Conservation (phyloP, 306 rosid species). For the Rubus idaeus region DNA sequence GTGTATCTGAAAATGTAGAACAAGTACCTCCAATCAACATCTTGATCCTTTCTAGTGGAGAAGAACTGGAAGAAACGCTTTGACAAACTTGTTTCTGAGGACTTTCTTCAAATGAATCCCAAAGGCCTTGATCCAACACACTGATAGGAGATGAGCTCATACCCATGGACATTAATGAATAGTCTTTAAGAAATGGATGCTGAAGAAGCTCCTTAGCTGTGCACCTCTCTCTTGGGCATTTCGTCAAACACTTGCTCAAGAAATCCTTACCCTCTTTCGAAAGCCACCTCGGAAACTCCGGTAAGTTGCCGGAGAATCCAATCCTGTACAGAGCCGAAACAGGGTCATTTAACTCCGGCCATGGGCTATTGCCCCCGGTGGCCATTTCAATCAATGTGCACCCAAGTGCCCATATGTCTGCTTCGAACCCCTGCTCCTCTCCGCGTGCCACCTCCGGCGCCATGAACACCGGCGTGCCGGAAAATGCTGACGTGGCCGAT, state of each 20-base stretch:
- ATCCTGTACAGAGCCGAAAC: conserved; percentile 45
- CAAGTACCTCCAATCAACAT: conserved; percentile 23
- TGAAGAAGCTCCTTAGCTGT: conserved; percentile 41
- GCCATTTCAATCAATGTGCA: conserved; percentile 63
- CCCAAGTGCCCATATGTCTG: conserved; percentile 60
- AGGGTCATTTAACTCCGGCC: conserved; percentile 38
- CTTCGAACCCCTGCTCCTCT: conserved; percentile 43
- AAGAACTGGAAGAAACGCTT: conserved; percentile 21
- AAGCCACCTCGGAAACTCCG: conserved; percentile 35
- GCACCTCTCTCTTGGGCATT: conserved; percentile 42
- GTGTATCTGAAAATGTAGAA: conserved; percentile 7
- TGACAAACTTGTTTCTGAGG: conserved; percentile 19
- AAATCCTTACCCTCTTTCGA: conserved; percentile 44
- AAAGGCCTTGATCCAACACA: conserved; percentile 46
- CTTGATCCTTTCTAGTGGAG: conserved; percentile 38
- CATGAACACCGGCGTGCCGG: conserved; percentile 59
- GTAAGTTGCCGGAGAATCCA: conserved; percentile 39
- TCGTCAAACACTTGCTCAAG: conserved; percentile 41
- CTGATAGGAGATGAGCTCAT: conserved; percentile 42
- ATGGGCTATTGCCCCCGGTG: conserved; percentile 35
- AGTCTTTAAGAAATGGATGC: conserved; percentile 45
- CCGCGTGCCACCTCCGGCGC: conserved; percentile 55
- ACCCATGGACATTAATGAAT: neutral
- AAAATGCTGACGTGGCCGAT: conserved; percentile 8
- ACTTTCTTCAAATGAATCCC: conserved; percentile 37